phyloP scores from a whole-genome alignment of 2,329 filamentous ascomycete genomes.

The Ilyonectria sp. region DNA sequence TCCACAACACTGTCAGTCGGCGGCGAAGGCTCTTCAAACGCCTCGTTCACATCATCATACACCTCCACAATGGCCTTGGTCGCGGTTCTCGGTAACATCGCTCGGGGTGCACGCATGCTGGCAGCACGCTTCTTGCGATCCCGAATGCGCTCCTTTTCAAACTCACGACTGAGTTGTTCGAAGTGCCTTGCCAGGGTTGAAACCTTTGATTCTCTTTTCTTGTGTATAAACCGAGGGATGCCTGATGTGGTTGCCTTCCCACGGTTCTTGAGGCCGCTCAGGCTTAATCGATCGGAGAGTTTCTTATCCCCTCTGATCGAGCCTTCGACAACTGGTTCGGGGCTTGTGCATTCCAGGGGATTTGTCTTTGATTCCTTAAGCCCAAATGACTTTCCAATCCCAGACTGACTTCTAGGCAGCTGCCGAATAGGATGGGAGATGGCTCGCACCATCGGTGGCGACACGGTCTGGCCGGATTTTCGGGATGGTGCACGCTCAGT shows the following conservation, averaged over 20 bases:
- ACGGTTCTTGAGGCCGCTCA: constrained; percentile 74
- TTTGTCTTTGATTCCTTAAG: constrained; percentile 53
- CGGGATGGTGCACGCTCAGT: constrained; percentile 59
- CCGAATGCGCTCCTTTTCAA: constrained; percentile 92
- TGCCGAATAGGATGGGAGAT: constrained; percentile 66
- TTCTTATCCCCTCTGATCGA: constrained; percentile 78
- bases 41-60: constrained; percentile 93
- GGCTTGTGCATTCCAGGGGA: constrained; percentile 38
- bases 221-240: constrained; percentile 89
- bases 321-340: constrained; percentile 53
- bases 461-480: constrained; percentile 61
- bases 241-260: constrained; percentile 77
- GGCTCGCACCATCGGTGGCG: constrained; percentile 69
- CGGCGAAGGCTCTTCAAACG: constrained; percentile 82
- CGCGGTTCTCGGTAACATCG: constrained; percentile 86
- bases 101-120: constrained; percentile 80
- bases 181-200: constrained; percentile 96
- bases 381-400: constrained; percentile 58
- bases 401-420: constrained; percentile 63
- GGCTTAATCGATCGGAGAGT: constrained; percentile 79
- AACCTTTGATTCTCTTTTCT: constrained; percentile 82
- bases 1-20: constrained; percentile 61
- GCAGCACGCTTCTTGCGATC: constrained; percentile 87
- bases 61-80: constrained; percentile 98
- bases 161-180: constrained; percentile 95